Conservation (phyloP, 2,329 filamentous ascomycete species). For the Ceratocystis papillata region DNA sequence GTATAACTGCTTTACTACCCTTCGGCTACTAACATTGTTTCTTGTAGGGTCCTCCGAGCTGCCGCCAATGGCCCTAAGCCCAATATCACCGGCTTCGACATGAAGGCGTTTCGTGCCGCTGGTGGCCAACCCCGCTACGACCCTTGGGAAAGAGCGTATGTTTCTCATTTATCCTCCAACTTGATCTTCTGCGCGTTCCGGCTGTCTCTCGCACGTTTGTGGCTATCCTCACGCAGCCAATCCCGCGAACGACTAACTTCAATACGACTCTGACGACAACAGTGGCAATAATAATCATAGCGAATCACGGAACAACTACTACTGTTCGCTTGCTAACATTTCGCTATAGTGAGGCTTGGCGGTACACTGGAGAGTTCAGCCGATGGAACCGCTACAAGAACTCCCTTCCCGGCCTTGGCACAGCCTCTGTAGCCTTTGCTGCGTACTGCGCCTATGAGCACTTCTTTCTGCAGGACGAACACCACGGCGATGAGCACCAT, state of each 20-base stretch:
- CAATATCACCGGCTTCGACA: constrained; percentile 88
- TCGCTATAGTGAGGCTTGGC: constrained; percentile 71
- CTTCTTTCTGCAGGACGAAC: constrained; percentile 67
- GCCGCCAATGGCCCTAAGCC: constrained; percentile 44
- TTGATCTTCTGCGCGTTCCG: neutral
- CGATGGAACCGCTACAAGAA: constrained; percentile 81
- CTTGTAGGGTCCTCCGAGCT: constrained; percentile 39
- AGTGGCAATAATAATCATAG: too few species aligned
- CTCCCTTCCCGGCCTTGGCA: constrained; percentile 81
- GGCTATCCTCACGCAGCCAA: constrained; percentile 16
- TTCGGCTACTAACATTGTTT: neutral
- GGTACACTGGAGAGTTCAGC: constrained; percentile 80
- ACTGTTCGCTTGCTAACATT: neutral
- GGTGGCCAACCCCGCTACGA: constrained; percentile 53
- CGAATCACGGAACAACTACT: too few species aligned
- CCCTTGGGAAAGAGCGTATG: constrained; percentile 55
- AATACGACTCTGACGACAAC: neutral
- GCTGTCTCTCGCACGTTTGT: neutral
- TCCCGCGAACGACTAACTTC: neutral
- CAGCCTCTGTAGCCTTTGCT: constrained; percentile 81
- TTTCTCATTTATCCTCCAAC: constrained; percentile 27
- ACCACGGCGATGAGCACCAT: constrained; percentile 42
- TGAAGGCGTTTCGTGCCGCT: constrained; percentile 65
- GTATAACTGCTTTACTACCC: neutral
- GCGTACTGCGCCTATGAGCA: constrained; percentile 85